These are phyloP conservation scores for Fusarium kyushuense DNA, from an alignment of 2,329 filamentous ascomycete species.

Conservation along the genomic window DNA sequence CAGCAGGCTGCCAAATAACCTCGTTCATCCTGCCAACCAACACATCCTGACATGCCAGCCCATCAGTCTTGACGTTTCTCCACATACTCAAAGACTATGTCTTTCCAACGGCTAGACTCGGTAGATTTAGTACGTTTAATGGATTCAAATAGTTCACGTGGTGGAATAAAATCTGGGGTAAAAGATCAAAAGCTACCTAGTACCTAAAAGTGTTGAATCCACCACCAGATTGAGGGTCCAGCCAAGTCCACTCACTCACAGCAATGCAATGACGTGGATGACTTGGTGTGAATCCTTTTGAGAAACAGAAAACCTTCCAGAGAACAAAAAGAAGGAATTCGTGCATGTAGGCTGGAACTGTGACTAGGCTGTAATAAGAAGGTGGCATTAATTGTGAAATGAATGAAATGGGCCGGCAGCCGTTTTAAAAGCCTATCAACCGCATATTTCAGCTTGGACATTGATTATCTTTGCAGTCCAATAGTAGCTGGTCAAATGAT, in stretches of 20 bases:
- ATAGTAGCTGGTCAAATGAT: slow-evolving; percentile 1
- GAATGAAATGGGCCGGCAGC: background rate
- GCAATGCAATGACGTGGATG: background rate
- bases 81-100: background rate
- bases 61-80: background rate
- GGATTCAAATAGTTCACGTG: slow-evolving; percentile 1
- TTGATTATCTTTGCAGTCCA: background rate
- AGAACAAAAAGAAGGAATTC: slow-evolving; percentile 7
- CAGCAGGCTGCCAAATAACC: slow-evolving; percentile 9
- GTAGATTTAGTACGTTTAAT: background rate
- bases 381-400: background rate
- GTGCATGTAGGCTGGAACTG: background rate
- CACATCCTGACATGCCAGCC: background rate
- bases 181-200: background rate
- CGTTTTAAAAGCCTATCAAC: background rate
- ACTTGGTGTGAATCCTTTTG: background rate
- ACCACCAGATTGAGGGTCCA: background rate
- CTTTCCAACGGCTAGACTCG: background rate
- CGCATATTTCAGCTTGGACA: background rate
- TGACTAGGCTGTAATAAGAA: slow-evolving; percentile 1
- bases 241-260: background rate
- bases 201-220: background rate
- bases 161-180: slow-evolving; percentile 5
- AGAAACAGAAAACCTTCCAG: slow-evolving; percentile 4
- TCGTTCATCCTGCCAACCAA: background rate